These are phyloP conservation scores for Pseudomassariella vexata DNA, from an alignment of 2,329 filamentous ascomycete genomes.

Conservation along the genomic window DNA sequence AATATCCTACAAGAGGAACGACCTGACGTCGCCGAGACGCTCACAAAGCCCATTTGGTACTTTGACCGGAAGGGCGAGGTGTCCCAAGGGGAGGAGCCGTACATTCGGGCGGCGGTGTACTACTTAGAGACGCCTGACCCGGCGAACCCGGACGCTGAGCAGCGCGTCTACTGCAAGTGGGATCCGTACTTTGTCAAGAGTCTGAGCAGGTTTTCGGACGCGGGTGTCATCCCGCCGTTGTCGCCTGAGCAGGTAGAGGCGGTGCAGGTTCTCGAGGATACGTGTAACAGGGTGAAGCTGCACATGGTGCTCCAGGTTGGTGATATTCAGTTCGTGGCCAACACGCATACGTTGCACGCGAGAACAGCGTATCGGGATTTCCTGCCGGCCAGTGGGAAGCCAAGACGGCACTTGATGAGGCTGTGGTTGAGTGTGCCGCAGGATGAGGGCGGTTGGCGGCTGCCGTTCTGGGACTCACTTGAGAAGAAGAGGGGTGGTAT, in stretches of 20 bases:
- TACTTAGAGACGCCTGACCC: constrained; percentile 60
- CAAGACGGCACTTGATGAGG: constrained; percentile 72
- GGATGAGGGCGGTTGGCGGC: constrained; percentile 74
- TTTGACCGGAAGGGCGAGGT: constrained; percentile 88
- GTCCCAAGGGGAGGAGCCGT: constrained; percentile 67
- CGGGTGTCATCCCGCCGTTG: constrained; percentile 67
- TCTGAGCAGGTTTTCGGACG: constrained; percentile 66
- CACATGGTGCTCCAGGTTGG: constrained; percentile 85
- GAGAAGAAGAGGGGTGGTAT: constrained; percentile 87
- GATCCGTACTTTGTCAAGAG: constrained; percentile 85
- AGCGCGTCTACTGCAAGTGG: constrained; percentile 76
- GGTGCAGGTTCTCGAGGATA: constrained; percentile 65
- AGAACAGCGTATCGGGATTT: constrained; percentile 71
- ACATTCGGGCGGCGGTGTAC: constrained; percentile 65
- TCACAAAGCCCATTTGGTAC: constrained; percentile 80
- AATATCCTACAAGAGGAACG: constrained; percentile 70
- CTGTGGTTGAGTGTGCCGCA: constrained; percentile 82
- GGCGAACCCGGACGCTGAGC: constrained; percentile 41
- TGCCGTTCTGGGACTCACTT: constrained; percentile 74
- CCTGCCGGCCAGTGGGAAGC: constrained; percentile 54
- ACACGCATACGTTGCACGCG: constrained; percentile 75
- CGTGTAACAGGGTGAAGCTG: constrained; percentile 64
- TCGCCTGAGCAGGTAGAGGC: constrained; percentile 65
- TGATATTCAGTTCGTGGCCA: constrained; percentile 82
- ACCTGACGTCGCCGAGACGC: constrained; percentile 69